Conservation (phyloP, 192 early-diverging fungal species). For the Coemansia furcata region DNA sequence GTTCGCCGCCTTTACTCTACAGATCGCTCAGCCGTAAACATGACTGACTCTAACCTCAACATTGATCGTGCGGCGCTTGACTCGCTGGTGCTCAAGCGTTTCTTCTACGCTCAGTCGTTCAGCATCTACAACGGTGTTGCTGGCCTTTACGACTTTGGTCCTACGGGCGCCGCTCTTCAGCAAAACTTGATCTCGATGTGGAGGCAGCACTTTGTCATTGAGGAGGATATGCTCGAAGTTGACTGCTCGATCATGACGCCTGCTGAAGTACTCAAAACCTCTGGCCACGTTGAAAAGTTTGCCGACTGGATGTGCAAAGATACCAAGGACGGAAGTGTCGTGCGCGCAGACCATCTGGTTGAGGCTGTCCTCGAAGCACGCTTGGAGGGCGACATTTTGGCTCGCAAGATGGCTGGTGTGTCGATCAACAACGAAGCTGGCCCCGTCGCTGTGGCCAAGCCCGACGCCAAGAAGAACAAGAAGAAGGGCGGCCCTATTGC, state of each 20-base stretch:
- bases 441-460: slow-evolving; percentile 22
- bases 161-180: slow-evolving; percentile 89
- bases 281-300: slow-evolving; percentile 98
- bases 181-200: slow-evolving; percentile 86
- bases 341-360: slow-evolving; percentile 96
- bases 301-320: slow-evolving; percentile 99
- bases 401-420: slow-evolving; percentile 54
- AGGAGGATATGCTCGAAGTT: slow-evolving; percentile 99
- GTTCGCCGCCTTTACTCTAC: slow-evolving; percentile 16
- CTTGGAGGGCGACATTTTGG: slow-evolving; percentile 80
- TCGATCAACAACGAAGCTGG: slow-evolving; percentile 24
- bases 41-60: slow-evolving; percentile 34
- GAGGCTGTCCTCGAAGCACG: slow-evolving; percentile 90
- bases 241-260: slow-evolving; percentile 99
- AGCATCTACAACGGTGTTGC: slow-evolving; percentile 94
- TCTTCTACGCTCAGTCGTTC: slow-evolving; percentile 97
- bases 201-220: slow-evolving; percentile 96
- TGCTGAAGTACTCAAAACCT: slow-evolving; percentile 92
- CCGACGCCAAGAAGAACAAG: slow-evolving; percentile 54
- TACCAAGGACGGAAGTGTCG: slow-evolving; percentile 86
- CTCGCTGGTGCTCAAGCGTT: slow-evolving; percentile 81
- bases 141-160: slow-evolving; percentile 98
- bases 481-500: slow-evolving; percentile 71
- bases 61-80: slow-evolving; percentile 68
- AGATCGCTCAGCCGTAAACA: slow-evolving; percentile 20